Evolutionary conservation across 441 rosid genomes (phyloP).

Genomic region (Mallotus japonicus): DNA sequence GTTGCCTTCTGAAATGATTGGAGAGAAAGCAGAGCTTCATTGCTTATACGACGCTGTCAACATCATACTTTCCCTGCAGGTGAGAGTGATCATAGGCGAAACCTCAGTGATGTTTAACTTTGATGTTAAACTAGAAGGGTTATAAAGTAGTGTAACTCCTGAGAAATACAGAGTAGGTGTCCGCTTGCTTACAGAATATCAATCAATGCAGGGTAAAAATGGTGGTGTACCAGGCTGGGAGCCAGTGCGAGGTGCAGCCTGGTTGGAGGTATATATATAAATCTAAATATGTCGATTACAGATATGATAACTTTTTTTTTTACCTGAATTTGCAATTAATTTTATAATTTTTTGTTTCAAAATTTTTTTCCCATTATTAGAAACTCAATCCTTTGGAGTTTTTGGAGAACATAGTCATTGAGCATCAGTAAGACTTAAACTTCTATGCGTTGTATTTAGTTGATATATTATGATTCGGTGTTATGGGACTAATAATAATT

Average conservation of each 20-base stretch:
- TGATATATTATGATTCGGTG: too few relatives aligned
- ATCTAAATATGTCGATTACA: too few relatives aligned
- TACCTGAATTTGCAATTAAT: too few relatives aligned
- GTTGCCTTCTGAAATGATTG: constrained; percentile 44
- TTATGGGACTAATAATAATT: too few relatives aligned
- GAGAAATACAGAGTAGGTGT: too few relatives aligned
- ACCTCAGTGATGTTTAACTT: too few relatives aligned
- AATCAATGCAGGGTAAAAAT: constrained; percentile 45
- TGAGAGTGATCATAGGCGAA: too few relatives aligned
- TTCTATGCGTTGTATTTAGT: too few relatives aligned
- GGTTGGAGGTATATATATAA: constrained; percentile 53
- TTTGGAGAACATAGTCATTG: constrained; percentile 59
- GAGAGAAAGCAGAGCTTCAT: constrained; percentile 37
- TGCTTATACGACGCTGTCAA: constrained; percentile 46
- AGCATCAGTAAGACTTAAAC: constrained; percentile 44
- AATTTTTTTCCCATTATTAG: constrained; percentile 23
- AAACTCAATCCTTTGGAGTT: constrained; percentile 71
- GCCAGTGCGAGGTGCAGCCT: constrained; percentile 51
- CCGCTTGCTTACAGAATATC: too few relatives aligned
- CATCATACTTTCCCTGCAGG: constrained; percentile 40
- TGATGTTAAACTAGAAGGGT: too few relatives aligned
- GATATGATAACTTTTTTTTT: too few relatives aligned
- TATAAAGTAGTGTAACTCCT: too few relatives aligned
- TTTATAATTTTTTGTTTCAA: not conserved
- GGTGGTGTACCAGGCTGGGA: constrained; percentile 80